Conservation (phyloP, 2,329 filamentous ascomycete genomes). For the Arthrinium phaeospermum region DNA sequence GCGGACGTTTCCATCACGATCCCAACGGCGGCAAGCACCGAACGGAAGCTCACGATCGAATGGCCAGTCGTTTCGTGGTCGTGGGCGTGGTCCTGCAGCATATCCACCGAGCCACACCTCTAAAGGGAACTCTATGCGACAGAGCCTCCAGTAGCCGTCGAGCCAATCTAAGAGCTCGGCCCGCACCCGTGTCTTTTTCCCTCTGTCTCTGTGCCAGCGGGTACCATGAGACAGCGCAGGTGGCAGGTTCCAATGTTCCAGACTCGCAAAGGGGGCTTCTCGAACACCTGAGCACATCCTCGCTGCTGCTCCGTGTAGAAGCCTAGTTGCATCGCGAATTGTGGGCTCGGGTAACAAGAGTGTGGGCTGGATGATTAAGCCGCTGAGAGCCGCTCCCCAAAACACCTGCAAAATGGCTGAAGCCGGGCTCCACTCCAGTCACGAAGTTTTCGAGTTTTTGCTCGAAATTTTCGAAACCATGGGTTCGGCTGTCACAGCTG, state of each 20-base stretch:
- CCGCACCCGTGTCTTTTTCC: background rate
- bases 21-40: background rate
- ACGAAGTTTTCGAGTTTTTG: background rate
- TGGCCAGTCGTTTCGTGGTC: background rate
- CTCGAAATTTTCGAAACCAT: background rate
- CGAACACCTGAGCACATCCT: background rate
- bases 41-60: background rate
- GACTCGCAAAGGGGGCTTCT: background rate
- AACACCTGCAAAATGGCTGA: background rate
- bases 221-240: background rate
- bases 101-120: constrained; percentile 1
- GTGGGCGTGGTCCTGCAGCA: background rate
- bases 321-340: background rate
- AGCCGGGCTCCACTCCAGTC: background rate
- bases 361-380: background rate
- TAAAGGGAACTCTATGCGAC: background rate
- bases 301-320: background rate
- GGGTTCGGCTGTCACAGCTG: background rate
- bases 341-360: background rate
- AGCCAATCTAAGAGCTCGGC: background rate
- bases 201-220: background rate
- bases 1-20: background rate
- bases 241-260: too few relatives aligned
- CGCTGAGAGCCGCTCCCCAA: background rate
- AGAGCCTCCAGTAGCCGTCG: constrained; percentile 5